Evolutionary conservation across 495 filamentous ascomycete species (phyloP).

Genomic region (Aspergillus steynii): DNA sequence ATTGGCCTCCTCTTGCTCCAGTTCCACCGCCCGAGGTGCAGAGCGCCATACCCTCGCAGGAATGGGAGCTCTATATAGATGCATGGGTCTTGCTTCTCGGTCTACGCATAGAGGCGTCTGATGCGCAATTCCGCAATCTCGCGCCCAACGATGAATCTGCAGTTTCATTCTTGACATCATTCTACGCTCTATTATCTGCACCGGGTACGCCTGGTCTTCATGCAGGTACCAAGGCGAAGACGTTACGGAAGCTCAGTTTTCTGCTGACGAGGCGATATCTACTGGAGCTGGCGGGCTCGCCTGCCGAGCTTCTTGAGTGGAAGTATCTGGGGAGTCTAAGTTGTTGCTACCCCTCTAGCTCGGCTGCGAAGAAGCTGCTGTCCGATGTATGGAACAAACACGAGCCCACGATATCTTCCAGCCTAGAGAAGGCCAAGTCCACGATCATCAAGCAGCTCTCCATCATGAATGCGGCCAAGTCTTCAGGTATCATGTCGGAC

Average conservation of each 20-base stretch:
- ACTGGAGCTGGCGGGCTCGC: slow-evolving; percentile 25
- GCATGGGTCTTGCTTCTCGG: slow-evolving; percentile 70
- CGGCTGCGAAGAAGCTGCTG: slow-evolving; percentile 46
- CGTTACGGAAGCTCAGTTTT: slow-evolving; percentile 63
- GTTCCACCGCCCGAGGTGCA: slow-evolving; percentile 72
- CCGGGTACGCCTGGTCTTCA: slow-evolving; percentile 38
- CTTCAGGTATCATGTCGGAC: slow-evolving; percentile 30
- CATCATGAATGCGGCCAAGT: slow-evolving; percentile 37
- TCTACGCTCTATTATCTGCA: slow-evolving; percentile 51
- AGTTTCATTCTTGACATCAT: slow-evolving; percentile 60
- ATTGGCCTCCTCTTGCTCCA: slow-evolving; percentile 68
- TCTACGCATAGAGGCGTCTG: slow-evolving; percentile 59
- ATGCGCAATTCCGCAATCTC: slow-evolving; percentile 48
- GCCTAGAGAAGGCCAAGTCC: slow-evolving; percentile 49
- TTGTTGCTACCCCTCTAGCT: slow-evolving; percentile 40
- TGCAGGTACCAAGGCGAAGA: slow-evolving; percentile 48
- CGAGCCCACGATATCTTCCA: slow-evolving; percentile 35
- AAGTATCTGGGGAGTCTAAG: slow-evolving; percentile 38
- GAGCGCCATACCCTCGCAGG: slow-evolving; percentile 60
- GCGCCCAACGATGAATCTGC: slow-evolving; percentile 58
- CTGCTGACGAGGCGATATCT: slow-evolving; percentile 53
- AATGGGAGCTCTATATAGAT: slow-evolving; percentile 78
- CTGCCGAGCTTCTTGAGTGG: slow-evolving; percentile 37
- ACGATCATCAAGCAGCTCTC: slow-evolving; percentile 49
- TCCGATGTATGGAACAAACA: slow-evolving; percentile 39